Percentiles rank a stretch among this genome's conserved stretches.
phyloP scores from a whole-genome alignment of 2,329 filamentous ascomycete genomes.

The Arthrinium phaeospermum region DNA sequence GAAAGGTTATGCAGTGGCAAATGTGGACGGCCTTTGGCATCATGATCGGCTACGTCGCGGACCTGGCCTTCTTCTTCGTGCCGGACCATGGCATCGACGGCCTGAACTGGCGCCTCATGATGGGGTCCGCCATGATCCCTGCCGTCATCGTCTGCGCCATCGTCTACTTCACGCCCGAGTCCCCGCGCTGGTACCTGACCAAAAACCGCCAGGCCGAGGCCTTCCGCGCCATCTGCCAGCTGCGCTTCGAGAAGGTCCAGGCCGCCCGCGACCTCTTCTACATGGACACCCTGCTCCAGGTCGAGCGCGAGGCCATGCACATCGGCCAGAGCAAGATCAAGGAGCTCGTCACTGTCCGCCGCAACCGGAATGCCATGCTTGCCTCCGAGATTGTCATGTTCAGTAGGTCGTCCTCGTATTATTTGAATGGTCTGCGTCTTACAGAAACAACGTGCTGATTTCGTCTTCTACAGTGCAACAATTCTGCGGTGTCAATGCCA shows the following conservation, averaged over 20 bases:
- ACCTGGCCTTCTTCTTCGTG: constrained; percentile 66
- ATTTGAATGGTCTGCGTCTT: constrained; percentile 25
- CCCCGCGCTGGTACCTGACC: constrained; percentile 45
- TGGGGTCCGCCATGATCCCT: constrained; percentile 69
- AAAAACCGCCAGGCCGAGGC: constrained; percentile 54
- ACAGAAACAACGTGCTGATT: background rate
- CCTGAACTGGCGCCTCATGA: constrained; percentile 71
- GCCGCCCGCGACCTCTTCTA: constrained; percentile 63
- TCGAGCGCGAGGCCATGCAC: constrained; percentile 57
- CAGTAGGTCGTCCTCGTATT: constrained; percentile 45
- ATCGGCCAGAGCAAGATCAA: constrained; percentile 56
- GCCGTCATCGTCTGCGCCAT: constrained; percentile 61
- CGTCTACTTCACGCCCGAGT: constrained; percentile 50
- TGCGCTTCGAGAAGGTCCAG: constrained; percentile 59
- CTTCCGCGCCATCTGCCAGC: constrained; percentile 50
- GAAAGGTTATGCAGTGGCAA: constrained; percentile 71
- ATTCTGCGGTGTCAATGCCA: constrained; percentile 55
- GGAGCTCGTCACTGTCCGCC: constrained; percentile 64
- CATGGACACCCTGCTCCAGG: constrained; percentile 62
- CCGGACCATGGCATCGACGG: constrained; percentile 59
- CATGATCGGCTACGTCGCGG: constrained; percentile 63
- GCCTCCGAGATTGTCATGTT: constrained; percentile 71
- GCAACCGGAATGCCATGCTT: constrained; percentile 65
- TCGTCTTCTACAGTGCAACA: background rate
- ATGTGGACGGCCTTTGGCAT: constrained; percentile 60